A percentile compares a stretch with the other conserved stretches of the same genome.
Evolutionary conservation across 805 yeast species (phyloP).

Genomic region (Lipomyces starkeyi): DNA sequence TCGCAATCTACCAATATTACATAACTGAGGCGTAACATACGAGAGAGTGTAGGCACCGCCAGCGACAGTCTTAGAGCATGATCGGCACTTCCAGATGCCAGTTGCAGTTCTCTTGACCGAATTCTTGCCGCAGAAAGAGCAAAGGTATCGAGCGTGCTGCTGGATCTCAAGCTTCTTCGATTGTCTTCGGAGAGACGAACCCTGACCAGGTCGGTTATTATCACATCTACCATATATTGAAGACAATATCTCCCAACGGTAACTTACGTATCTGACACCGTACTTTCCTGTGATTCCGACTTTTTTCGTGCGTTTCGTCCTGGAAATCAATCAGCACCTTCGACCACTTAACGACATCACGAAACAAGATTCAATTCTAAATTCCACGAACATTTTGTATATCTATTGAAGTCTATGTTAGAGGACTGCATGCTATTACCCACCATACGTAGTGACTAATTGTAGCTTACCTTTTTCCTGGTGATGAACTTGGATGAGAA

Average conservation of each 20-base stretch:
- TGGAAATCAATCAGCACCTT: conserved; percentile 41
- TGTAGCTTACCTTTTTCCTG: background rate
- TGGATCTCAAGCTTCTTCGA: conserved; percentile 98
- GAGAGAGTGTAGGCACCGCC: conserved; percentile 99
- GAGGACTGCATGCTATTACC: background rate
- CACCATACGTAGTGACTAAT: background rate
- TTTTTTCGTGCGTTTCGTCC: conserved; percentile 99
- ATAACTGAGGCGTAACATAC: conserved; percentile 37
- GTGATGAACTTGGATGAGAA: background rate
- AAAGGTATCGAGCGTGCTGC: conserved; percentile 98
- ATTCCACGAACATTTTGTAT: conserved; percentile 1
- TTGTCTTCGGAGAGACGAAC: conserved; percentile 99
- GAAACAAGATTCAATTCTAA: background rate
- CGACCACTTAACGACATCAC: background rate
- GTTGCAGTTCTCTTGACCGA: conserved; percentile 96
- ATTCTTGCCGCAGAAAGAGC: conserved; percentile 99
- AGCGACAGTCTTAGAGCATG: conserved; percentile 96
- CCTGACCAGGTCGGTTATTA: conserved; percentile 46
- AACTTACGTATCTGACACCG: conserved; percentile 91
- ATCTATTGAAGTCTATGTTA: background rate
- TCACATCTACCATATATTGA: background rate
- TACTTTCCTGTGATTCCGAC: conserved; percentile 99
- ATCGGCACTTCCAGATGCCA: conserved; percentile 98
- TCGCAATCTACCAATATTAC: background rate
- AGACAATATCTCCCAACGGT: background rate